phyloP scores from a whole-genome alignment of 2,329 filamentous ascomycete genomes.

The Venturiaceae sp. region DNA sequence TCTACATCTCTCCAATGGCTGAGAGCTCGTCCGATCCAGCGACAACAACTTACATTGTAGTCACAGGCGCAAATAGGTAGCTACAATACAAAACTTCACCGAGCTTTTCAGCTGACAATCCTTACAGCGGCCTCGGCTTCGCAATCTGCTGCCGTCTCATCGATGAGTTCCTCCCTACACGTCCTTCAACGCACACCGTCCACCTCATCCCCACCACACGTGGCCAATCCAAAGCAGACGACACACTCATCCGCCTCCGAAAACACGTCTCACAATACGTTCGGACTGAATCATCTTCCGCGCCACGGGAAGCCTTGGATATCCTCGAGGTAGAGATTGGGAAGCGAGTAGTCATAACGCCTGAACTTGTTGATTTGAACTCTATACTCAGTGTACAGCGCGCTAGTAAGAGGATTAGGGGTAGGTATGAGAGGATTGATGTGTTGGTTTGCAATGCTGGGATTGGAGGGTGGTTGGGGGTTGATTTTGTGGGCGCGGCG shows the following conservation, averaged over 20 bases:
- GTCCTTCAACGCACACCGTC: constrained; percentile 57
- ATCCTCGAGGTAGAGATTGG: constrained; percentile 18
- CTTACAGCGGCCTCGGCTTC: constrained; percentile 70
- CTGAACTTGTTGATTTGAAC: constrained; percentile 49
- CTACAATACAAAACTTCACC: neutral
- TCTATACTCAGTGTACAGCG: constrained; percentile 45
- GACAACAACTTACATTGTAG: constrained; percentile 31
- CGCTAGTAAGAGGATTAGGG: constrained; percentile 40
- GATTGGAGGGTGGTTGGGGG: constrained; percentile 74
- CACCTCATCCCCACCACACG: constrained; percentile 79
- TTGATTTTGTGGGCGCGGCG: constrained; percentile 57
- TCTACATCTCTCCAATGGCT: neutral
- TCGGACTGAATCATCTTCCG: neutral
- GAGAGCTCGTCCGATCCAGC: neutral
- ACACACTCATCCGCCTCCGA: constrained; percentile 58
- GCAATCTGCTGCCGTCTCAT: constrained; percentile 76
- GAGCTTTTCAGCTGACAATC: neutral
- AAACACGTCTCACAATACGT: constrained; percentile 45
- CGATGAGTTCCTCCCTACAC: constrained; percentile 73
- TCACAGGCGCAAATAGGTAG: constrained; percentile 84
- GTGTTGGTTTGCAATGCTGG: constrained; percentile 79
- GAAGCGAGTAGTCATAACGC: constrained; percentile 38
- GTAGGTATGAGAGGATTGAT: constrained; percentile 62
- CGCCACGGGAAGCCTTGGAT: neutral
- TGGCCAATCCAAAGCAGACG: constrained; percentile 60